Evolutionary conservation across 2,329 filamentous ascomycete species (phyloP), one percentile per base, ranked within the genome.

Genomic region (Fusarium mangiferae): DNA sequence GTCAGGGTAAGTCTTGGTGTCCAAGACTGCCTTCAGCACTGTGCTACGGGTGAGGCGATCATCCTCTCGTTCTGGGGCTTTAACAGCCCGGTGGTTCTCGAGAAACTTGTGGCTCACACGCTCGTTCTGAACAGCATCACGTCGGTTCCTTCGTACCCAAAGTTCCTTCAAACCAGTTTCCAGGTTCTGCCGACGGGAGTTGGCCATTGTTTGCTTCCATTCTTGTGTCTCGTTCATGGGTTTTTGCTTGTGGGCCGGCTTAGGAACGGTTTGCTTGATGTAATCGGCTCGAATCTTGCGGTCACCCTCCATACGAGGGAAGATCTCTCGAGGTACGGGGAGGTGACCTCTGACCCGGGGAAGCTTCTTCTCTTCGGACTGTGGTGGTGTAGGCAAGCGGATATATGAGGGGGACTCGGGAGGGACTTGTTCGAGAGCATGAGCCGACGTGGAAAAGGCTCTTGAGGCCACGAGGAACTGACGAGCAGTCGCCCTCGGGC

Each of bases 331-430:
- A 41, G 96, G 96, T 0, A 94, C 87, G 14, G 96, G 96, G 1
- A 99, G 88, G 65, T 92, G 90, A 76, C 96, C 96, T 81, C 94
- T 94, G 39, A 94, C 82, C 15, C 83, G 82, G 5, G 82, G 79
- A 5, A 79, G 83, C 69, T 82, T 84, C 20, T 80, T 80, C 75
- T 89, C 85, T 38, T 89, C 87, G 57, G 92, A 90, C 81, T 98
- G 94, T n/a, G 90, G 88, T 55, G 93, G 89, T 75, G 88, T 87
- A 54, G 95, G 96, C 62, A 98, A 87, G 75, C 94, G 91, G 84
- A 98, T 93, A 86, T 93, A 98, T 74, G 90, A 89, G 52, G 96
- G 96, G 41, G 95, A 97, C 81, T 98, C 94, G 55, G 96, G 96
- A 24, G 92, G 92, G 73, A 95, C 93, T 52, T 86, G 85, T 68